Evolutionary conservation across 257 asterid species (phyloP).

Genomic region (Schizonepeta tenuifolia): DNA sequence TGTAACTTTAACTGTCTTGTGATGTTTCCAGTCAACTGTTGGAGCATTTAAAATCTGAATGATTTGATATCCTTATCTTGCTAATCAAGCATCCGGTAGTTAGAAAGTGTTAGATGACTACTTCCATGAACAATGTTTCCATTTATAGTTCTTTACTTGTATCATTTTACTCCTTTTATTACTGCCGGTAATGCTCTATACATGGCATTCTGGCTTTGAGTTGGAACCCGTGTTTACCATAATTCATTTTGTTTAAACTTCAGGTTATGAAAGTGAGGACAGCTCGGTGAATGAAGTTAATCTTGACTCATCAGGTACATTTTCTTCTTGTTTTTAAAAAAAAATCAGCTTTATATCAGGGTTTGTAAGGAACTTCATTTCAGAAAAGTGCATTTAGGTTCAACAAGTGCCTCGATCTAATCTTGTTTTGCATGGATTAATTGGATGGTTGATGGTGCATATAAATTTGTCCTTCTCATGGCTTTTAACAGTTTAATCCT

Average conservation of each 20-base stretch:
- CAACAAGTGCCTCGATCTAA: background rate
- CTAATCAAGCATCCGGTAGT: background rate
- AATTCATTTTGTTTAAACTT: conserved; percentile 7
- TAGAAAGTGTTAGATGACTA: background rate
- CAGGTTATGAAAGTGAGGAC: conserved; percentile 95
- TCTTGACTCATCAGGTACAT: conserved; percentile 87
- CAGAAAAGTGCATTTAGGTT: conserved; percentile 14
- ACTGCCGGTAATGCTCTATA: conserved; percentile 4
- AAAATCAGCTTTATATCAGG: background rate
- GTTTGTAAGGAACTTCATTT: conserved; percentile 5
- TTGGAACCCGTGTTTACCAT: conserved; percentile 23
- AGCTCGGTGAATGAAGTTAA: conserved; percentile 80
- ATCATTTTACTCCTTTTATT: background rate
- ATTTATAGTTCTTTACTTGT: too few relatives aligned
- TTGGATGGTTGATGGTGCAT: background rate
- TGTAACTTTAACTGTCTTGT: background rate
- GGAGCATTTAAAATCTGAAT: conserved; percentile 6
- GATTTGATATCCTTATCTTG: conserved; percentile 12
- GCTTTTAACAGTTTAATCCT: background rate
- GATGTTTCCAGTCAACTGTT: background rate
- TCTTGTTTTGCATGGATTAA: background rate
- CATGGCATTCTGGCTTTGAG: background rate
- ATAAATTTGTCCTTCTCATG: background rate
- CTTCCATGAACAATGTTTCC: background rate
- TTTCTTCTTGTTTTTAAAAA: conserved; percentile 2